Base-by-base conservation (phyloP, 257 asterid genomes). In the Ophiorrhiza pumila region DNA sequence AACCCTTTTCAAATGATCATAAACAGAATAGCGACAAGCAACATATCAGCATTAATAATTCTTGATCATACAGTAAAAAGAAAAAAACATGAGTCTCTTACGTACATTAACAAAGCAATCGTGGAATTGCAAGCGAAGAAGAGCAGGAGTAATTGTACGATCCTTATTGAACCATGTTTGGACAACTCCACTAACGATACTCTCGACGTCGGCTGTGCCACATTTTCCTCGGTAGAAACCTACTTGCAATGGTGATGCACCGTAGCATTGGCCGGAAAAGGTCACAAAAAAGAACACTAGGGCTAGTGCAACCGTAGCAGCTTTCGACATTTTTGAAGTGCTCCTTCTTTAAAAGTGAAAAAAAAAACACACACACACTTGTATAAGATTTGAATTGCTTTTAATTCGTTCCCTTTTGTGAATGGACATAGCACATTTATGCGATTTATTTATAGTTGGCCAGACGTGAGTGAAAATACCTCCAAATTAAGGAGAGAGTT, bases 71-170 rank as follows among this genome's bases (percentile, higher is more conserved):
- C 29, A 10, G 27, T 7, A 1, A 72, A 72, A 17, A 17, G 12
- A 9, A 1, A 31, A 46, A 46, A n/a, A 9, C 42, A 2, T 9
- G 39, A 29, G 22, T 2, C 25, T 49, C 43, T 68, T 78, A 78
- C 85, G 31, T 78, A 78, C 85, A 25, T 67, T 68, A 29, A 82
- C 78, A 34, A 81, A 82, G 43, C 85, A 82, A 57, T 82, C 85
- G 15, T 82, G 83, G 45, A 82, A 82, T 9, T 82, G 85, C 76
- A 82, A 67, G 22, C 81, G 76, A 4, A 82, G 66, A 3, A 82
- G 64, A 59, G 85, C 83, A 61, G 85, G 75, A 43, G 80, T 55
- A 22, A 82, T 71, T 20, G 78, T 65, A 12, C 74, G 83, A 5
- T 79, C 77, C 17, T 37, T 71, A 1, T 4, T 5, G 45, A 78